Conservation (phyloP, 129 eudicot species). For the Flaveria linearis region DNA sequence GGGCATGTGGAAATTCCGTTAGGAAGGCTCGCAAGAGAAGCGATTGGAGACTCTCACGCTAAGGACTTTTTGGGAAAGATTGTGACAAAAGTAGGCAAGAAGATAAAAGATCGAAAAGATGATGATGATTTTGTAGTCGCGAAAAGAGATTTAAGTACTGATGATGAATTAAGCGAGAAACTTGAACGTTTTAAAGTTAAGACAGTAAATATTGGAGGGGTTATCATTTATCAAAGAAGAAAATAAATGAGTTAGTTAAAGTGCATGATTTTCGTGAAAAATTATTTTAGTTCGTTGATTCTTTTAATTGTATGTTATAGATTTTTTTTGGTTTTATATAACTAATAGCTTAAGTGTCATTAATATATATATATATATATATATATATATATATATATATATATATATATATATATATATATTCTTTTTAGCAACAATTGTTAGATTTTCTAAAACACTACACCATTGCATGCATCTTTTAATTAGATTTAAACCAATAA, state of each 20-base stretch:
- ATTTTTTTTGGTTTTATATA: too few relatives aligned
- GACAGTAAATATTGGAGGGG: constrained; percentile 40
- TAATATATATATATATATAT: too few relatives aligned
- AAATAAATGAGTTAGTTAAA: constrained; percentile 2
- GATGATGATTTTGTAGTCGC: constrained; percentile 6
- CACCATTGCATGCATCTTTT: too few relatives aligned
- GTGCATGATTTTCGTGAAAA: neutral
- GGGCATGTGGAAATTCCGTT: constrained; percentile 29
- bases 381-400: too few relatives aligned
- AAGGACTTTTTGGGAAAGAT: constrained; percentile 35
- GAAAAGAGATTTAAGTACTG: constrained; percentile 30
- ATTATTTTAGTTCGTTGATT: constrained; percentile 8
- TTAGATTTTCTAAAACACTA: too few relatives aligned
- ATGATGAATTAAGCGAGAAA: constrained; percentile 26
- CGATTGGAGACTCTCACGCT: constrained; percentile 33
- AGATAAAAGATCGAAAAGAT: constrained; percentile 19
- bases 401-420: too few relatives aligned
- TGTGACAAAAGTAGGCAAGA: constrained; percentile 22
- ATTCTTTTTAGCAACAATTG: too few relatives aligned
- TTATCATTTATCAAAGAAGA: constrained; percentile 35
- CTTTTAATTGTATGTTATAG: neutral
- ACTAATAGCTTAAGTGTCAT: too few relatives aligned
- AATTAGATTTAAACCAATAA: too few relatives aligned
- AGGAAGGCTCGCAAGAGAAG: constrained; percentile 38
- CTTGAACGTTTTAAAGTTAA: constrained; percentile 55